Evolutionary conservation across 495 filamentous ascomycete genomes (phyloP), one percentile per base, ranked within the genome.

Genomic region (Penicillium antarcticum): DNA sequence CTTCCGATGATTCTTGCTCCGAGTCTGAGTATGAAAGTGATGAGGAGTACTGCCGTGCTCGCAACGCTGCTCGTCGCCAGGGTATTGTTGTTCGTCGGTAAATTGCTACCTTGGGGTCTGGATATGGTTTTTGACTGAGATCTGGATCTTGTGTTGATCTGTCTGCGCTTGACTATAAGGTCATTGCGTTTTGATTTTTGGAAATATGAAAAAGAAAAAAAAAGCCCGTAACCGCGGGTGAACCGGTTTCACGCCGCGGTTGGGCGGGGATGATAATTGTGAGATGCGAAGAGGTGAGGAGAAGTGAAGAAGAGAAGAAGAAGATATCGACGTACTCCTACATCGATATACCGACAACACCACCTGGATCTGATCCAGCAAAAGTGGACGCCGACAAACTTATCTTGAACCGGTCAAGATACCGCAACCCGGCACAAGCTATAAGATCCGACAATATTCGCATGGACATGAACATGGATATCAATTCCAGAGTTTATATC

Each of bases 1-100:
- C 69, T n/a, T 81, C 78, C 2, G 76, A 71, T 18, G 72, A 62
- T 11, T 67, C 65, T 55, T 84, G 79, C 67, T 75, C 71, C 40
- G 74, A 75, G 41, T 78, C 75, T 37, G 62, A 66, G 54, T 49
- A 42, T 14, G 87, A 88, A 39, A 79, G 80, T 48, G 82, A 85
- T 55, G 81, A 85, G 67, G 83, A 79, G 53, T 77, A 77, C 61
- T 60, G 62, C 37, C 68, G 61, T 47, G 72, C 65, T 16, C 69
- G 72, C 51, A 62, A 65, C 16, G 73, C 57, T 58, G 81, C 83
- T 51, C 79, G 88, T 61, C 83, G 89, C 62, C 83, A 92, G 70
- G 89, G 88, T 56, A 82, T 94, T 53, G 83, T 91, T 61, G 82
- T 92, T 51, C 80, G 86, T 57, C 62, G 74, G 35, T 80, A 56